Evolutionary conservation across 2,329 filamentous ascomycete genomes (phyloP).

Genomic region (Calonectria ilicicola): DNA sequence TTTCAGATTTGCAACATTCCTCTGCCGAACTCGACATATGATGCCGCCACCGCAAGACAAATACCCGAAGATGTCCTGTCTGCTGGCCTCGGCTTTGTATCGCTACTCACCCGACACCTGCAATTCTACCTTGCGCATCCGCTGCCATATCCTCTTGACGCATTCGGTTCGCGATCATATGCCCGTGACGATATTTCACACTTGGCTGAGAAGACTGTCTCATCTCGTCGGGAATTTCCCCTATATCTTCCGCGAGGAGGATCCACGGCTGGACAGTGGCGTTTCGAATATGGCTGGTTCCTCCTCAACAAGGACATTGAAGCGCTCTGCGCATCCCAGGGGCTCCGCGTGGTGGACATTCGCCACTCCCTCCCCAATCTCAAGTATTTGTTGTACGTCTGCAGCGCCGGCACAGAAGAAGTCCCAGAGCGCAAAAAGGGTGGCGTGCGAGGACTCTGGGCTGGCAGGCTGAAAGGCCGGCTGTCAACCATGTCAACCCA

Average conservation of each 20-base stretch:
- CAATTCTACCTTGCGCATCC: slow-evolving; percentile 85
- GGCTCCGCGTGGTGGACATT: slow-evolving; percentile 86
- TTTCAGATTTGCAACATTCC: slow-evolving; percentile 86
- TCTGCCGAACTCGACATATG: slow-evolving; percentile 85
- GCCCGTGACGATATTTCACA: slow-evolving; percentile 81
- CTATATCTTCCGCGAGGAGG: slow-evolving; percentile 75
- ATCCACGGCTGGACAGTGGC: slow-evolving; percentile 79
- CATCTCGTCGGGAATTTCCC: slow-evolving; percentile 78
- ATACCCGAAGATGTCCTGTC: slow-evolving; percentile 79
- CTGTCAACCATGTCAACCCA: slow-evolving; percentile 45
- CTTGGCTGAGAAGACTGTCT: slow-evolving; percentile 57
- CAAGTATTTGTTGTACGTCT: slow-evolving; percentile 91
- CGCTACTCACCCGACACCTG: slow-evolving; percentile 79
- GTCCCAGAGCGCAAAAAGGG: slow-evolving; percentile 72
- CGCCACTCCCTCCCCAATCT: slow-evolving; percentile 93
- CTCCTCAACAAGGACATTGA: slow-evolving; percentile 98
- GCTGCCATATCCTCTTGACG: slow-evolving; percentile 82
- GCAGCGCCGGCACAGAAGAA: slow-evolving; percentile 80
- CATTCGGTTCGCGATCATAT: slow-evolving; percentile 79
- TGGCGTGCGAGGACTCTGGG: slow-evolving; percentile 70
- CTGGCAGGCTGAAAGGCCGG: slow-evolving; percentile 57
- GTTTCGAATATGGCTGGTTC: slow-evolving; percentile 97
- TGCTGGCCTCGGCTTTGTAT: slow-evolving; percentile 84
- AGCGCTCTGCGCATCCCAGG: slow-evolving; percentile 71
- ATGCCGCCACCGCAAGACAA: slow-evolving; percentile 56